Conservation (phyloP, 2,329 filamentous ascomycete genomes). For the Polychaeton citri region DNA sequence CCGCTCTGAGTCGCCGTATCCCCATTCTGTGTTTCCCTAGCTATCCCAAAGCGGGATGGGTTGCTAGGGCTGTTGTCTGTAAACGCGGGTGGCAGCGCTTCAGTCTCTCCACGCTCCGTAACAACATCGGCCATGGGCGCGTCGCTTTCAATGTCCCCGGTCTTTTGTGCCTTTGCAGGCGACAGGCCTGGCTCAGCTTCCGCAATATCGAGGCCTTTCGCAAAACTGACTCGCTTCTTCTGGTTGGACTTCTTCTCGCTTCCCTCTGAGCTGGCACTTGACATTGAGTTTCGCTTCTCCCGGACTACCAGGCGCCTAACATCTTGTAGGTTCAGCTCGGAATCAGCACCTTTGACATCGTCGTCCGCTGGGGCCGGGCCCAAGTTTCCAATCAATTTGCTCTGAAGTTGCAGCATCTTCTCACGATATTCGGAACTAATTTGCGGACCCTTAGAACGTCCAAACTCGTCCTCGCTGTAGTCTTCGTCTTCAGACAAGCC, state of each 20-base stretch:
- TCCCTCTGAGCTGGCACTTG: slow-evolving; percentile 7
- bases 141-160: slow-evolving; percentile 9
- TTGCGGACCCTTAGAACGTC: slow-evolving; percentile 53
- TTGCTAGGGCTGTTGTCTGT: too few species aligned
- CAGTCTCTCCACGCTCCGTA: slow-evolving; percentile 32
- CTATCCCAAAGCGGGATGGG: too few species aligned
- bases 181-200: slow-evolving; percentile 24
- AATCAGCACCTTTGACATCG: slow-evolving; percentile 20
- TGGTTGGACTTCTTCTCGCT: slow-evolving; percentile 20
- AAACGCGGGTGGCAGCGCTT: too few species aligned
- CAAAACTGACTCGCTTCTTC: slow-evolving; percentile 69
- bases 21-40: slow-evolving; percentile 8
- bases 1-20: background rate
- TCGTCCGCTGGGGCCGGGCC: slow-evolving; percentile 32
- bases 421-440: slow-evolving; percentile 63
- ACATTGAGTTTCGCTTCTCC: slow-evolving; percentile 15
- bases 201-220: slow-evolving; percentile 59
- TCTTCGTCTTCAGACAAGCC: slow-evolving; percentile 51
- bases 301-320: slow-evolving; percentile 41
- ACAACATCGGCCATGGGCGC: slow-evolving; percentile 27
- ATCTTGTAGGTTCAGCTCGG: slow-evolving; percentile 37
- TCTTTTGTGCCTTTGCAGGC: slow-evolving; percentile 18
- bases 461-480: slow-evolving; percentile 59
- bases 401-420: slow-evolving; percentile 76
- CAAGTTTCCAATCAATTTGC: slow-evolving; percentile 53